phyloP scores from a whole-genome alignment of 2,329 filamentous ascomycete species.

The Epicoccum nigrum region DNA sequence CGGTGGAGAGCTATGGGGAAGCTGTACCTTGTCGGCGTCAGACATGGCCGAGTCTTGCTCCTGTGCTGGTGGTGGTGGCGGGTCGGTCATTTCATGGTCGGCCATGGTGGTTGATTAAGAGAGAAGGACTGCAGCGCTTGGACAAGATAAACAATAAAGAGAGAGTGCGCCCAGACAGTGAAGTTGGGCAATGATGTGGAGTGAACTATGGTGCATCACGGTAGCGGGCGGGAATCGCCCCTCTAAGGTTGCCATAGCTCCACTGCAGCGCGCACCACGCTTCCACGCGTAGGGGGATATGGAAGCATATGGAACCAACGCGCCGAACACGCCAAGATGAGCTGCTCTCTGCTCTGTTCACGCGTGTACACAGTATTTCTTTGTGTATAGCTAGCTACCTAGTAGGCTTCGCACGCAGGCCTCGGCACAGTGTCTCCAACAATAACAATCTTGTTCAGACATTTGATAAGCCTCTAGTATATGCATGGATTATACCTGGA shows the following conservation, averaged over 20 bases:
- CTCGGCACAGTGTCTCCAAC: no score
- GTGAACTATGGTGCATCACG: neutral
- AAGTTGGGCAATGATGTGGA: constrained; percentile 8
- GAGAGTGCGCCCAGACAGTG: constrained; percentile 8
- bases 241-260: neutral
- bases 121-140: neutral
- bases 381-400: no score
- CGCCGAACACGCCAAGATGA: neutral
- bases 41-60: constrained; percentile 45
- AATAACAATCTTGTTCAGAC: no score
- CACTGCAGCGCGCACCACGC: neutral
- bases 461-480: neutral
- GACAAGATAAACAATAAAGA: neutral
- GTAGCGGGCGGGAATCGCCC: constrained; percentile 10
- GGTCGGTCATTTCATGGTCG: constrained; percentile 34
- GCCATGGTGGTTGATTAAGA: constrained; percentile 8
- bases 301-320: constrained; percentile 9
- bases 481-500: neutral
- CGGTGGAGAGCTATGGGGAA: constrained; percentile 18
- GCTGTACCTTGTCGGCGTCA: constrained; percentile 56
- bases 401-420: no score
- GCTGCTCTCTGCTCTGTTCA: neutral
- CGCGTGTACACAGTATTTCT: no score
- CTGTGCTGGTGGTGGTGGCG: constrained; percentile 19
- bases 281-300: constrained; percentile 12